Base-by-base conservation (phyloP, 805 yeast genomes). In the Pichia paraexigua region DNA sequence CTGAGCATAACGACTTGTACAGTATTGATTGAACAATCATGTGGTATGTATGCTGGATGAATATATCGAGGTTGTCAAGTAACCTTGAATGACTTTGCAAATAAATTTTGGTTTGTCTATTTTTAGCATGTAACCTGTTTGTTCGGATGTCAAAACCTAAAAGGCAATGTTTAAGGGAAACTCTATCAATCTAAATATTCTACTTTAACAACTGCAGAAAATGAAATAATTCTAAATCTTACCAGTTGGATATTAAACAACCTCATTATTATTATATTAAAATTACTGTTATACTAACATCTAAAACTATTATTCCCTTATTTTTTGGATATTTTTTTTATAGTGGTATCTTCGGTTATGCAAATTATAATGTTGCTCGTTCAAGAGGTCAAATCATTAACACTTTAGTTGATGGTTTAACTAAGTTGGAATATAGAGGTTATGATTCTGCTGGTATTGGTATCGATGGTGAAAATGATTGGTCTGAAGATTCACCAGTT, bases 361-460 rank as follows among this genome's bases (percentile, higher is more conserved):
- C 94, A 61, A 94, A 94, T 78, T 94, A 87, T 70, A 78, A 92
- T 66, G 96, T 89, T 53, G 96, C 90, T 60, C 87, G 82, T 68
- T 76, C 90, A 49, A 79, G 98, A 71, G 97, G 96, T 46, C 97
- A 92, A 63, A 90, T 94, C 69, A 76, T 92, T 56, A 88, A 85
- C 68, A 89, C 90, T 53, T 78, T 94, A 58, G 78, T 92, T 47
- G 97, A 90, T 62, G 96, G 96, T 57, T 75, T 85, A 53, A 74
- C 72, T 55, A 83, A 95, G 64, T 78, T 94, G 63, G 99, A 94
- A 71, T 94, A 94, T 73, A 85, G 99, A 72, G 99, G 99, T 44
- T 94, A 94, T 64, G 99, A 94, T 71, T 91, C 98, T 21, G 85
- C 97, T 24, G 99, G 99, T 64, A 76, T 94, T 54, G 97, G 98